phyloP scores from a whole-genome alignment of 495 filamentous ascomycete species.

The Penicillium lagena region DNA sequence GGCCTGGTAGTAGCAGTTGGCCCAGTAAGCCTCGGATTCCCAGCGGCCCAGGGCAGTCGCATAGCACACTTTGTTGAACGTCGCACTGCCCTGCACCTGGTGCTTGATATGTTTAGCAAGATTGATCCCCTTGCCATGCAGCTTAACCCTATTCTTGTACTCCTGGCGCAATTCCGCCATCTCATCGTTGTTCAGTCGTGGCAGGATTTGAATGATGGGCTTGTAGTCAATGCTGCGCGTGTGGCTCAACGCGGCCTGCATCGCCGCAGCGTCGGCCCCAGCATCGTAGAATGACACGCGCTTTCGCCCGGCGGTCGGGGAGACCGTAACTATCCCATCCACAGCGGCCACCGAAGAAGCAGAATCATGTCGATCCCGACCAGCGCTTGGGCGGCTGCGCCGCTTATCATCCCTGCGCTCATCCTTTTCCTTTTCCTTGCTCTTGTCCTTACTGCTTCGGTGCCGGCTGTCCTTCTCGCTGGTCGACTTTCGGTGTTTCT shows the following conservation, averaged over 20 bases:
- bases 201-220: conserved; percentile 76
- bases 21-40: conserved; percentile 96
- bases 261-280: conserved; percentile 63
- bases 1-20: conserved; percentile 96
- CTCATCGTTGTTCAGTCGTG: conserved; percentile 76
- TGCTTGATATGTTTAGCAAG: conserved; percentile 89
- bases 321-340: conserved; percentile 23
- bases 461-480: conserved; percentile 12
- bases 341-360: conserved; percentile 10
- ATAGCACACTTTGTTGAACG: conserved; percentile 83
- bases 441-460: conserved; percentile 10
- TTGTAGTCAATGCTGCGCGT: conserved; percentile 59
- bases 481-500: conserved; percentile 23
- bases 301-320: conserved; percentile 29
- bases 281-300: conserved; percentile 68
- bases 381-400: conserved; percentile 17
- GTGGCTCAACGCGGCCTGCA: conserved; percentile 70
- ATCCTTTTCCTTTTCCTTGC: conserved; percentile 19
- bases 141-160: conserved; percentile 85
- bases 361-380: conserved; percentile 23
- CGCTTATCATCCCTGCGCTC: conserved; percentile 29
- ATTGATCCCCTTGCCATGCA: conserved; percentile 79
- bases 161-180: conserved; percentile 75
- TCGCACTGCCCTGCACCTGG: conserved; percentile 59
- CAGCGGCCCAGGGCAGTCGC: conserved; percentile 84